Percentiles rank a stretch among this genome's conserved stretches.
Conservation (phyloP, 2,329 filamentous ascomycete species). For the Chaetothyriales sp. region DNA sequence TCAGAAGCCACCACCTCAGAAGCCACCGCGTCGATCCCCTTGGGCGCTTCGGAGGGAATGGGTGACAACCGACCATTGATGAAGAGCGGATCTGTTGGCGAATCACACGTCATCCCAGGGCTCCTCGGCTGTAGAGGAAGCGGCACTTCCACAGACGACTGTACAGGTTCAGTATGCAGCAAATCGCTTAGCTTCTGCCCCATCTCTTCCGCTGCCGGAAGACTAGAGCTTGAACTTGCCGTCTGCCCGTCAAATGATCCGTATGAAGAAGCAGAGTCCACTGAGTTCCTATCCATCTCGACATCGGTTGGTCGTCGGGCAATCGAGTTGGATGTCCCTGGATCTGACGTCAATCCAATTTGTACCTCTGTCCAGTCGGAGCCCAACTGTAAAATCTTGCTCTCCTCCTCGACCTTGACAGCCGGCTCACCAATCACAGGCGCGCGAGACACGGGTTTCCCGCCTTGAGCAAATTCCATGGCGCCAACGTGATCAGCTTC, state of each 20-base stretch:
- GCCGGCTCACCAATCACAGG: background rate
- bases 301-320: background rate
- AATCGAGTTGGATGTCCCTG: background rate
- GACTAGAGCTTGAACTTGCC: constrained; percentile 43
- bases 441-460: background rate
- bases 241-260: constrained; percentile 25
- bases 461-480: background rate
- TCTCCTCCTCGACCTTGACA: background rate
- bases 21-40: background rate
- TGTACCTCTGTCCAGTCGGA: background rate
- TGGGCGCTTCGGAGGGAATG: constrained; percentile 8
- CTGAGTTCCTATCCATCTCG: constrained; percentile 7
- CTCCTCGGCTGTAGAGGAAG: constrained; percentile 8
- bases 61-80: constrained; percentile 28
- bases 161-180: background rate
- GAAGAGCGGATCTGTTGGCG: constrained; percentile 36
- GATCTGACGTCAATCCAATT: background rate
- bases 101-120: constrained; percentile 24
- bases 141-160: constrained; percentile 23
- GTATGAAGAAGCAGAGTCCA: constrained; percentile 29
- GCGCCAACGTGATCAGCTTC: background rate
- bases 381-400: background rate
- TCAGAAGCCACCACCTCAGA: background rate
- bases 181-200: constrained; percentile 2
- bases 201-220: constrained; percentile 36